Base-by-base conservation (phyloP, 129 eudicot species). In the Apium graveolens region DNA sequence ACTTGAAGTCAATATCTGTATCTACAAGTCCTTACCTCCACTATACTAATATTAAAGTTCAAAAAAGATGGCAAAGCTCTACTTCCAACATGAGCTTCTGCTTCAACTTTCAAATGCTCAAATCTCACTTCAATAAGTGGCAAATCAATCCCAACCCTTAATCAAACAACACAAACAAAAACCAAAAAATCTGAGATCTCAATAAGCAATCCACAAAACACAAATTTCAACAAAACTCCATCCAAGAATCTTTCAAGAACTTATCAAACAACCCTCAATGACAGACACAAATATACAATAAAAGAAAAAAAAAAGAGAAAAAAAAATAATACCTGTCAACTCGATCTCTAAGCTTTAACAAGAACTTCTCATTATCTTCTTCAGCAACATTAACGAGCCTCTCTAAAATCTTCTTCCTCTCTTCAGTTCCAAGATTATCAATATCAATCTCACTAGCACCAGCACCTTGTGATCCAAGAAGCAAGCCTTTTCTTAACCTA, bases 121-220 rank as follows among this genome's bases (percentile, higher is more conserved):
- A 81, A 93, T 63, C 89, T 82, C 21, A 93, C 97, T 89, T 93
- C 97, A 39, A 93, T 86, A n/a, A 91, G 88, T 60, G 97, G 98
- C 79, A 91, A 82, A 26, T 81, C 84, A 81, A 91, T 88, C 24
- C 94, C 94, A 76, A 91, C 97, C 78, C 97, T 91, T 84, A 18
- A 10, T 65, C 13, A 48, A 76, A 46, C 48, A 35, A 77, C 43
- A 77, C 35, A 34, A 13, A 7, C 31, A 80, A 10, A 57, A 24
- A 24, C 2, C 31, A 7, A 14, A 44, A 41, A 12, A 72, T 21
- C 55, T 42, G 21, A n/a, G 51, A n/a, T 72, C 76, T n/a, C 11
- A 71, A 41, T 21, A 71, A 70, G 10, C 27, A 71, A 11, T 11
- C 5, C 49, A 71, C 5, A 39, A 39, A 72, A 37, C 24, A 2